These are phyloP conservation scores for Pichia sp. DNA, from an alignment of 1,139 yeast genomes.

Conservation along the genomic window DNA sequence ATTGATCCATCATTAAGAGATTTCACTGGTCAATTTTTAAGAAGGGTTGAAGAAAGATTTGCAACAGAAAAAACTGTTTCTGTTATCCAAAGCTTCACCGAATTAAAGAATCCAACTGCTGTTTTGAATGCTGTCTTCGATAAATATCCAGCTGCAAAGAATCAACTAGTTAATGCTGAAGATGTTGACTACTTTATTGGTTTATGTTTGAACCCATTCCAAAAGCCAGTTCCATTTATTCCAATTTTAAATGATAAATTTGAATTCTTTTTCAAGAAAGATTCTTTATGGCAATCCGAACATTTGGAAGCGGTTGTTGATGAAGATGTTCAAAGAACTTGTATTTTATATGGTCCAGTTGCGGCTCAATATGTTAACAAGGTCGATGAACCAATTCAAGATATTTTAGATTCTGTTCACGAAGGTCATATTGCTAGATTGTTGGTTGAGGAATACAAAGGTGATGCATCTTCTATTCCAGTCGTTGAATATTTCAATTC, in stretches of 20 bases:
- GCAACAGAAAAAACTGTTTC: slow-evolving; percentile 53
- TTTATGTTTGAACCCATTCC: slow-evolving; percentile 75
- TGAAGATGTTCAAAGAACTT: slow-evolving; percentile 95
- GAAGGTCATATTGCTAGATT: slow-evolving; percentile 78
- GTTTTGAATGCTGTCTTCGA: slow-evolving; percentile 55
- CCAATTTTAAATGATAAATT: slow-evolving; percentile 93
- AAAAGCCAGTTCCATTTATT: slow-evolving; percentile 97
- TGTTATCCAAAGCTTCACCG: slow-evolving; percentile 64
- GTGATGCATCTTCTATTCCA: slow-evolving; percentile 70
- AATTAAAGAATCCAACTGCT: slow-evolving; percentile 60
- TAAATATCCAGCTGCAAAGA: slow-evolving; percentile 65
- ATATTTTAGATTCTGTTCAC: slow-evolving; percentile 81
- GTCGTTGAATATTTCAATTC: slow-evolving; percentile 72
- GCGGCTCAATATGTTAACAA: slow-evolving; percentile 87
- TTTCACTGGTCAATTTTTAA: slow-evolving; percentile 78
- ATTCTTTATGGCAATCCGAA: slow-evolving; percentile 98
- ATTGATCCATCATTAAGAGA: slow-evolving; percentile 81
- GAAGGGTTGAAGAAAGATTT: slow-evolving; percentile 96
- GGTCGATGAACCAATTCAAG: slow-evolving; percentile 89
- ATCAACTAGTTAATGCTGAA: slow-evolving; percentile 87
- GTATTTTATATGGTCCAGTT: slow-evolving; percentile 98
- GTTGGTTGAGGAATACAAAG: slow-evolving; percentile 61
- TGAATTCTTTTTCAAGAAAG: slow-evolving; percentile 96
- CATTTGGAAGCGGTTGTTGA: slow-evolving; percentile 93
- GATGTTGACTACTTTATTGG: slow-evolving; percentile 90